These are phyloP conservation scores for Verticillium albo-atrum DNA, from an alignment of 2,329 filamentous ascomycete genomes.

Conservation along the genomic window DNA sequence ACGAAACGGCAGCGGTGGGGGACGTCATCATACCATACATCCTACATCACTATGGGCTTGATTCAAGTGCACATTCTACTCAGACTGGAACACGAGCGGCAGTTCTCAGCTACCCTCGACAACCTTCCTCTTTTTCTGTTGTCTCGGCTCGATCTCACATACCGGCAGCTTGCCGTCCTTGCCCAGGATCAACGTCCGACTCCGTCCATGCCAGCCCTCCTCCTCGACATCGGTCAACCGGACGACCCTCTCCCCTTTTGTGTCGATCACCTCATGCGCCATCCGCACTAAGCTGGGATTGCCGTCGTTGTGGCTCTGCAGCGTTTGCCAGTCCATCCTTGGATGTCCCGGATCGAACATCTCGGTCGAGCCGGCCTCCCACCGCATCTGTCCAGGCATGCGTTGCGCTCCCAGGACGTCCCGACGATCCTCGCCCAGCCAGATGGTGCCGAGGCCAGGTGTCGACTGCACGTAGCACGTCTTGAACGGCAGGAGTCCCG, in stretches of 20 bases:
- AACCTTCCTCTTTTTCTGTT: background rate
- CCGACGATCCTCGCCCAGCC: conserved; percentile 36
- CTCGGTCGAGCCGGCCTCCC: conserved; percentile 9
- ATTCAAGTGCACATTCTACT: too few relatives aligned
- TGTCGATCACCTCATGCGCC: conserved; percentile 1
- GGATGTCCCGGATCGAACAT: conserved; percentile 7
- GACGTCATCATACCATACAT: background rate
- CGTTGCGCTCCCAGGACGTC: conserved; percentile 36
- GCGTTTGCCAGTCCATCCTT: background rate
- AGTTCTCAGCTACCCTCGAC: background rate
- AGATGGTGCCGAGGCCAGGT: conserved; percentile 28
- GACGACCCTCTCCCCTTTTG: background rate
- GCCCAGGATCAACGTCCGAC: conserved; percentile 6
- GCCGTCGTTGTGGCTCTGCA: conserved; percentile 1
- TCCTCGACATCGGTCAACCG: conserved; percentile 6
- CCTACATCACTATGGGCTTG: too few relatives aligned
- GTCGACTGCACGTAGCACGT: conserved; percentile 35
- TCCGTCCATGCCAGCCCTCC: conserved; percentile 8
- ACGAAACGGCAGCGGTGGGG: background rate
- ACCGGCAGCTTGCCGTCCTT: background rate
- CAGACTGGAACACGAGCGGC: background rate
- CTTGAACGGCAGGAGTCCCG: conserved; percentile 37
- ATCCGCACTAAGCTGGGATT: conserved; percentile 6
- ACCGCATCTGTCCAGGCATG: conserved; percentile 30
- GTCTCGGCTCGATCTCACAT: conserved; percentile 7